These are phyloP conservation scores for Rhodotorula toruloides DNA, from an alignment of 768 basidiomycete genomes.

Conservation along the genomic window DNA sequence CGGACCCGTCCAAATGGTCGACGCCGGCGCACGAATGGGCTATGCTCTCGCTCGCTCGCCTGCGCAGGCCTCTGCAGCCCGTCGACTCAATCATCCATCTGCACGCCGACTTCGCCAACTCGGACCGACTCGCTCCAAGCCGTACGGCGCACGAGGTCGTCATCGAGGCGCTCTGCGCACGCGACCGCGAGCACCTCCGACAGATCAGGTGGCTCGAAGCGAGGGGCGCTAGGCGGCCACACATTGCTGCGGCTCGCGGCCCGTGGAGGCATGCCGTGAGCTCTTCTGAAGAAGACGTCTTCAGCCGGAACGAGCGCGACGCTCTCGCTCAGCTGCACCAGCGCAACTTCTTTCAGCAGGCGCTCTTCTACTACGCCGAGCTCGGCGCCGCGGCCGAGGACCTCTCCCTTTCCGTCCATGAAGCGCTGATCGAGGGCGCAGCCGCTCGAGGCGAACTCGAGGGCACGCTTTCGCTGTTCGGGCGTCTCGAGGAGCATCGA, in stretches of 20 bases:
- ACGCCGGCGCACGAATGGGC: conserved; percentile 60
- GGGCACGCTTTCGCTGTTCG: conserved; percentile 32
- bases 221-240: conserved; percentile 25
- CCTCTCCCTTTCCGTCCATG: not conserved
- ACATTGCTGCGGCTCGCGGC: conserved; percentile 8
- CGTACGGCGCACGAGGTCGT: conserved; percentile 59
- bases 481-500: conserved; percentile 23
- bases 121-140: conserved; percentile 58
- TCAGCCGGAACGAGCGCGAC: conserved; percentile 5
- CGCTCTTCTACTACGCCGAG: conserved; percentile 29
- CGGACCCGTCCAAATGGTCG: conserved; percentile 25
- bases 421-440: conserved; percentile 11
- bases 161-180: conserved; percentile 59
- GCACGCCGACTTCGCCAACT: conserved; percentile 67
- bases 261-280: not conserved
- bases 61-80: conserved; percentile 52
- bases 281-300: not conserved
- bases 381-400: conserved; percentile 30
- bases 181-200: conserved; percentile 62
- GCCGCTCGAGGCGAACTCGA: conserved; percentile 22
- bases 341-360: conserved; percentile 21
- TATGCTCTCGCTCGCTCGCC: conserved; percentile 53
- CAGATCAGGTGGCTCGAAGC: conserved; percentile 46
- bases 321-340: conserved; percentile 2
- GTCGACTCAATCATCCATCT: conserved; percentile 59